Evolutionary conservation across 441 rosid genomes (phyloP).

Genomic region (Hura crepitans): DNA sequence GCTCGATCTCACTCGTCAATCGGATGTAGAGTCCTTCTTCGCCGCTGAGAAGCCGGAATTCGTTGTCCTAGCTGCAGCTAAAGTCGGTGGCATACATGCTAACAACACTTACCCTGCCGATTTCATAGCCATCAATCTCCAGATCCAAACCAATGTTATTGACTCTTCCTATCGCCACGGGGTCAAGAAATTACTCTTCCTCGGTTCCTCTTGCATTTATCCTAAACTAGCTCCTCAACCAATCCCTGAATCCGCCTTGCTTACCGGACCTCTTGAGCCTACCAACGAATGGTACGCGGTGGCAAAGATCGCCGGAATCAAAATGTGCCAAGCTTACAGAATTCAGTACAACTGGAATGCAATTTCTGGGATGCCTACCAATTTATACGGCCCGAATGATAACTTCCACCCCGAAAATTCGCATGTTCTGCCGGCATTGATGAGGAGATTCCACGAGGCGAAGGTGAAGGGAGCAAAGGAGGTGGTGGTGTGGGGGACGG

Average conservation of each 20-base stretch:
- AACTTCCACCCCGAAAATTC: slow-evolving; percentile 92
- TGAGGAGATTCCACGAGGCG: slow-evolving; percentile 88
- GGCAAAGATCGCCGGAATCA: slow-evolving; percentile 90
- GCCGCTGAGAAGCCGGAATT: slow-evolving; percentile 50
- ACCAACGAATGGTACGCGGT: slow-evolving; percentile 95
- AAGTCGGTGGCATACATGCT: slow-evolving; percentile 95
- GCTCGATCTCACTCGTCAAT: slow-evolving; percentile 75
- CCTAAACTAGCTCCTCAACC: slow-evolving; percentile 94
- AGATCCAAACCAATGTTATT: slow-evolving; percentile 86
- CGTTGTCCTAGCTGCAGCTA: slow-evolving; percentile 78
- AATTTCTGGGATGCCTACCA: slow-evolving; percentile 90
- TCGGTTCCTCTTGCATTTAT: slow-evolving; percentile 94
- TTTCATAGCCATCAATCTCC: slow-evolving; percentile 80
- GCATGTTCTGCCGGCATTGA: slow-evolving; percentile 85
- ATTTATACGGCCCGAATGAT: slow-evolving; percentile 79
- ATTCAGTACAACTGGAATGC: slow-evolving; percentile 75
- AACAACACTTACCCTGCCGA: slow-evolving; percentile 91
- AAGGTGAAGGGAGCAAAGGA: slow-evolving; percentile 55
- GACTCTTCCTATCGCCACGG: slow-evolving; percentile 71
- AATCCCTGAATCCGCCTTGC: slow-evolving; percentile 66
- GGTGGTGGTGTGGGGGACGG: slow-evolving; percentile 95
- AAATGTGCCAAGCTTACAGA: slow-evolving; percentile 90
- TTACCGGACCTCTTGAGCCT: slow-evolving; percentile 77
- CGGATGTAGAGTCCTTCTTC: slow-evolving; percentile 68
- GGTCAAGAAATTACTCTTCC: slow-evolving; percentile 68